Base-by-base conservation (phyloP, 257 asterid genomes). In the Parsonsia alboflavescens region DNA sequence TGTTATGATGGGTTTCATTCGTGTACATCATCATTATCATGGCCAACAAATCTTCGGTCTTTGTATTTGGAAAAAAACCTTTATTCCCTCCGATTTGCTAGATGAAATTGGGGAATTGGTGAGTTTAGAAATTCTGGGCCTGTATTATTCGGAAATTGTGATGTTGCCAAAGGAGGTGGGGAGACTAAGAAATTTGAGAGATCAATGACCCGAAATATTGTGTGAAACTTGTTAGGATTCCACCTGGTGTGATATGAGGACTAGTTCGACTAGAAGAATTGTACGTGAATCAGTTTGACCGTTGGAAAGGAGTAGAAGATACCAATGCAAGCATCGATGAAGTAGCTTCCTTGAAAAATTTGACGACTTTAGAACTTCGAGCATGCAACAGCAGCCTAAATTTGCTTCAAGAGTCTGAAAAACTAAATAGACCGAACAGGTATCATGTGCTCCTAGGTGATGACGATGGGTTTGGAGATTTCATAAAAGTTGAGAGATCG, bases 211-310 rank as follows among this genome's bases (percentile, higher is more conserved):
- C n/a, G 50, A 75, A 65, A n/a, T n/a, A n/a, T n/a, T n/a, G n/a
- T n/a, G 73, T 36, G 7, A 45, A 70, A 6, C 28, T n/a, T n/a
- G n/a, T n/a, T n/a, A n/a, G n/a, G n/a, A 75, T 74, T 54, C 36
- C 66, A 28, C 63, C 58, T 22, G 56, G 68, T 62, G 73, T 49
- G 9, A 10, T 79, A 41, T 62, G 70, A 42, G 22, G 74, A 62
- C 21, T 79, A 44, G 68, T 64, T 33, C 30, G 33, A 48, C 64
- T 79, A 39, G 71, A 79, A 48, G 82, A 79, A 44, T 39, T 75
- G 8, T 46, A 49, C 17, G 22, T 79, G 41, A 10, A 7, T 10
- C 5, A 0, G 0, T 46, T 46, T 8, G 0, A 10, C 0, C 0
- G 45, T 0, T 68, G 72, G 59, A 3, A 54, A 67, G 72, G 28